phyloP scores from a whole-genome alignment of 805 yeast genomes.

The Wickerhamiella shivajii region DNA sequence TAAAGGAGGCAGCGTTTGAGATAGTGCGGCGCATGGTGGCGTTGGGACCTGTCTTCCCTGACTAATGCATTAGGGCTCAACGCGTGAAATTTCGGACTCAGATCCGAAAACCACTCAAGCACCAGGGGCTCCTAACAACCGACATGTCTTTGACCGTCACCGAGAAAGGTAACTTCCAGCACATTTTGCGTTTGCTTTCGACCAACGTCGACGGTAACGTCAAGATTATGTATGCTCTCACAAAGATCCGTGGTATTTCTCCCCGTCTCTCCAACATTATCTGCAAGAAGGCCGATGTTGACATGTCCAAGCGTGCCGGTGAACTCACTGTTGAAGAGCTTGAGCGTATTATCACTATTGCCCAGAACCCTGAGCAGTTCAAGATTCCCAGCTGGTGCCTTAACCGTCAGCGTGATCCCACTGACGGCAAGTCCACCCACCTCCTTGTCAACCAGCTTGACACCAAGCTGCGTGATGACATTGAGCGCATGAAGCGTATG shows the following conservation, averaged over 20 bases:
- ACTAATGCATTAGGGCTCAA: conserved; percentile 2
- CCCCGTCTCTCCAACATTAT: conserved; percentile 99
- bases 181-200: conserved; percentile 99
- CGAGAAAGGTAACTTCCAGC: conserved; percentile 99
- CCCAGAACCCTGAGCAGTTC: conserved; percentile 99
- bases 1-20: no score
- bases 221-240: conserved; percentile 99
- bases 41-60: no score
- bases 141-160: conserved; percentile 94
- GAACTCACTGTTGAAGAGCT: conserved; percentile 99
- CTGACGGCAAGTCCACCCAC: conserved; percentile 99
- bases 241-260: conserved; percentile 99
- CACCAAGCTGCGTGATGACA: conserved; percentile 98
- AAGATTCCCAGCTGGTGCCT: conserved; percentile 99
- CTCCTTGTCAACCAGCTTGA: conserved; percentile 97
- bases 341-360: conserved; percentile 98
- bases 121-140: conserved; percentile 16
- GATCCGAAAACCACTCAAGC: conserved; percentile 6
- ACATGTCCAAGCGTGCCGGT: conserved; percentile 98
- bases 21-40: no score
- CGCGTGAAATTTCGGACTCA: background rate
- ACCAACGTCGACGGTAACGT: conserved; percentile 99
- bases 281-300: conserved; percentile 99
- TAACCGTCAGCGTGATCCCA: conserved; percentile 97
- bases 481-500: conserved; percentile 99